Evolutionary conservation across 176 grass and related monocot species (phyloP), one percentile per base, ranked within the genome.

Genomic region (Hsuehochloa calcarea): DNA sequence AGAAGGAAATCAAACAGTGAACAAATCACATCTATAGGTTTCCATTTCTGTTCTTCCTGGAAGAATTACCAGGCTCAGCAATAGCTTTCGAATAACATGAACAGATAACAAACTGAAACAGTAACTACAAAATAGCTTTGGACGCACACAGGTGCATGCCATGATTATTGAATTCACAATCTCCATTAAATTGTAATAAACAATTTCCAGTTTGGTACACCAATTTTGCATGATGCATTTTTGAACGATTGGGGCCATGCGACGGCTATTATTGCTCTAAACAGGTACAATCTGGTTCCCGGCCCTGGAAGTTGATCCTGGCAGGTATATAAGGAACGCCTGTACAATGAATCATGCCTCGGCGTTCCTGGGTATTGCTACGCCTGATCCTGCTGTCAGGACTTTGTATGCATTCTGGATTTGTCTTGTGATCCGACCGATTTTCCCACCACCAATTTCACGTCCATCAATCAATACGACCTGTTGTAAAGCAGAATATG

Each of bases 401-500:
- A 76, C 34, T 84, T 90, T 97, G 86, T 97, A 97, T 51, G 87
- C 90, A 41, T 65, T 90, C 88, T 97, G 92, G 70, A 97, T 93
- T 87, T 85, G 78, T 85, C 83, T 93, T 56, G 95, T 97, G 70
- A 94, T 65, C 13, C 85, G 90, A 40, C 95, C 95, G 3, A 97
- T 94, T 91, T 91, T 83, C 52, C 89, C 95, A 14, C 88, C 82
- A 10, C 90, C 90, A 38, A 93, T 93, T 35, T 88, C 49, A 35
- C 92, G 90, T 0, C 92, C 95, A 29, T 97, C 95, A 43, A 94
- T 94, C 90, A 87, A 91, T 67, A 97, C 88, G 25, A 93, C 95
- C 95, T 97, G 73, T 71, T 59, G 16, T 44, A 76, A 56, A 50
- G 63, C 37, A 87, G 39, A 89, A 72, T 38, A 82, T 6, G 11